Evolutionary conservation across 202 grass and related monocot species (phyloP), one percentile per base, ranked within the genome.

Genomic region (Zizania palustris): DNA sequence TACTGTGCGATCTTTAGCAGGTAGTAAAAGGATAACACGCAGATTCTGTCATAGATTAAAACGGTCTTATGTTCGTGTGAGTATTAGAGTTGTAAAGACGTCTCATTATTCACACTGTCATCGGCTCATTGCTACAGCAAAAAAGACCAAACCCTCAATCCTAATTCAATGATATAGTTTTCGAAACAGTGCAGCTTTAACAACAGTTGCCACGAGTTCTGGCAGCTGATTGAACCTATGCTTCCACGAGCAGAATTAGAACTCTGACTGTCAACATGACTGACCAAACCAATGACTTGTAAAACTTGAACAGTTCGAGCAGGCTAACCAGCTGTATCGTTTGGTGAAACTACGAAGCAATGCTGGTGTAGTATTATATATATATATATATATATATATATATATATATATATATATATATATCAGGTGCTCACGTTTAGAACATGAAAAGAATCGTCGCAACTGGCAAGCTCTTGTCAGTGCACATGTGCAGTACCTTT

Each of bases 61-160:
- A 35, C 7, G 20, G 19, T 49, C 43, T 38, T n/a, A 62, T 21
- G 40, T 56, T 18, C n/a, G 9, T 80, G 55, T 49, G 62, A 71
- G 56, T 54, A 18, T 15, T 54, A 18, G 6, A 16, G 0, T 19
- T 69, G 22, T 80, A 69, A 37, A 70, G 45, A 63, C 39, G 33
- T 5, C 57, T 48, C 37, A 60, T 46, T 65, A 20, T 76, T 45
- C 66, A 53, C 18, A 67, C 3, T 36, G 50, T 78, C 55, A n/a
- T n/a, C n/a, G n/a, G n/a, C n/a, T n/a, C n/a, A 4, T 39, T 65
- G 2, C 2, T 50, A 56, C 74, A 55, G 48, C 19, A 19, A 43
- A 64, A 54, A 20, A 5, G 19, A 67, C 19, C 19, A 34, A 57
- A 1, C 9, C 16, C 46, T n/a, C n/a, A n/a, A n/a, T n/a, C n/a